A percentile compares a stretch with the other conserved stretches of the same genome.
phyloP scores from a whole-genome alignment of 148 eudicot genomes.

The Rhododendron kiyosumense region DNA sequence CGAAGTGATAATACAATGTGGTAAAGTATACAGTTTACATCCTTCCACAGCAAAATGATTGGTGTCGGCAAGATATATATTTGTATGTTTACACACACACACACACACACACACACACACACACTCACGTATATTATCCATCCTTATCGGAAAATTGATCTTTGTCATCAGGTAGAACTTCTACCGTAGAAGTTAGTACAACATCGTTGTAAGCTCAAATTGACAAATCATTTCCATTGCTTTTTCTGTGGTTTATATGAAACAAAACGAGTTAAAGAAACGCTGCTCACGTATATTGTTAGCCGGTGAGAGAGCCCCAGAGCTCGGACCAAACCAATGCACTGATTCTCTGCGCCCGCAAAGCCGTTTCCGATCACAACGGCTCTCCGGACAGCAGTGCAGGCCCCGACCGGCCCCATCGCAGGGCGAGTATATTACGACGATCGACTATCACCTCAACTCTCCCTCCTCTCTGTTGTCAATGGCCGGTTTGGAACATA shows the following conservation, averaged over 20 bases:
- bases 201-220: neutral
- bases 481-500: too few species aligned
- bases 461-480: too few species aligned
- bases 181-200: neutral
- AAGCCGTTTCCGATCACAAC: slow-evolving; percentile 75
- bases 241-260: neutral
- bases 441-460: too few species aligned
- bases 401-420: slow-evolving; percentile 33
- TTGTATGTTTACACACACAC: too few species aligned
- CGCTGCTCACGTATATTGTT: slow-evolving; percentile 49
- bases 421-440: neutral
- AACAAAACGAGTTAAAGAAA: neutral
- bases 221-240: neutral
- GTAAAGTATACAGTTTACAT: too few species aligned
- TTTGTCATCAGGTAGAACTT: too few species aligned
- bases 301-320: slow-evolving; percentile 54
- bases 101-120: too few species aligned
- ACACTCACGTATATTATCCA: too few species aligned
- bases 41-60: too few species aligned
- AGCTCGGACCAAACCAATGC: slow-evolving; percentile 78
- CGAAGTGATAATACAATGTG: too few species aligned
- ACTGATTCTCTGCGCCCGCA: slow-evolving; percentile 86
- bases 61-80: too few species aligned
- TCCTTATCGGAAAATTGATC: too few species aligned
- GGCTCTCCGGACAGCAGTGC: slow-evolving; percentile 48